Base-by-base conservation (phyloP, 75 land plant species). In the Selaginella moellendorffii region DNA sequence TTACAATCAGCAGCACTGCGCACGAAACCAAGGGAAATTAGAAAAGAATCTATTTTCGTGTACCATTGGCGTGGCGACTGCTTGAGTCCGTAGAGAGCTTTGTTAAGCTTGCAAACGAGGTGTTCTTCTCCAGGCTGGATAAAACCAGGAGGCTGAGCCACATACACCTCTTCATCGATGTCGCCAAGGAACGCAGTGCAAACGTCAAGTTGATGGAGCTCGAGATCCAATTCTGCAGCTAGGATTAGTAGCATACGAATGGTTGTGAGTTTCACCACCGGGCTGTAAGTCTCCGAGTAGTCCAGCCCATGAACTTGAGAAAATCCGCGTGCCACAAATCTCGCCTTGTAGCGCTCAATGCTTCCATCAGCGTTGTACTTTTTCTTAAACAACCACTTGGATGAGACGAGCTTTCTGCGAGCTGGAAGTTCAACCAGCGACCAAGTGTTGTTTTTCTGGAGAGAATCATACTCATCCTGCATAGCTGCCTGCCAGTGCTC, bases 301-400 rank as follows among this genome's bases (percentile, higher is more conserved):
- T 36, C 46, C 14, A 36, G 46, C 46, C 46, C 5, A 36, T 36
- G 46, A 5, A 36, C 46, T 36, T 36, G 46, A 36, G 14, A 36
- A 36, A 36, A 36, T 36, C 46, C 46, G 14, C 46, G 46, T 36
- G 46, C 46, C 46, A 36, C 14, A 36, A 36, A 36, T 36, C 46
- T 36, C 46, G 46, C 46, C 46, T 36, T 36, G 46, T 36, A 36
- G 46, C n/a, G n/a, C n/a, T n/a, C n/a, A n/a, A n/a, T n/a, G n/a
- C 46, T 36, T 36, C 46, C 46, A 36, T 36, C 14, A 36, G 46
- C 46, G 5, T 36, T 36, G 14, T 36, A 36, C 46, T 36, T 36
- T 36, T 36, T 36, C 46, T 36, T 36, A 14, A 36, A 36, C 46
- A 36, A 36, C 46, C 46, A 36, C 46, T 5, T 36, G 46, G 46